Evolutionary conservation across 2,329 filamentous ascomycete species (phyloP), one percentile per base, ranked within the genome.

Genomic region (Pestalotiopsis sp.): DNA sequence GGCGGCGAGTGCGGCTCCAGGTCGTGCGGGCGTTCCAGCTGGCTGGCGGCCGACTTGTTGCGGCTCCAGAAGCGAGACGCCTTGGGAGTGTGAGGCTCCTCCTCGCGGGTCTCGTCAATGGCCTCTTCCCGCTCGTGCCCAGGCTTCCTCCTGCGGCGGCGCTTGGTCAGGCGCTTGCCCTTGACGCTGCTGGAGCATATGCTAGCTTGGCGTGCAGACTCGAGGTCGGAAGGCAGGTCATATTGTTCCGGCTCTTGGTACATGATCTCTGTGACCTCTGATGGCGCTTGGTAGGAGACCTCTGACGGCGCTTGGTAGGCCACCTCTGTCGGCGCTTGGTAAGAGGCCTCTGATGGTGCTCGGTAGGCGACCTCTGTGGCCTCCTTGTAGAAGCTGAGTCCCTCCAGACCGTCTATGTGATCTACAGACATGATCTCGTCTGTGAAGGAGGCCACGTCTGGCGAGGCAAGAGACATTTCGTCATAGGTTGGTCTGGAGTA

Each of bases 391-490:
- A 52, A 52, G 78, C 80, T 81, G 31, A 79, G 66, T 27, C 79
- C 80, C 63, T 80, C 72, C 67, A 78, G 71, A 52, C n/a, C 27
- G n/a, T 38, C 59, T 2, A 83, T 80, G 41, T 79, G 73, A 49
- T 81, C 77, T 5, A 61, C n/a, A 11, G 59, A 61, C 31, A 85
- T 79, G 63, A 89, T 79, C 73, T 88, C 84, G 41, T 81, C 80
- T 65, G 85, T 84, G 2, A 84, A 86, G n/a, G 86, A 87, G 1
- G 80, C 82, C 1, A 87, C 87, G 0, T 87, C 87, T 1, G 87
- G 85, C 40, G 87, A 89, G n/a, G 79, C 64, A 27, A 65, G 66
- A 14, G 68, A 45, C 20, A 45, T 67, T 38, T 64, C 68, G 36
- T 27, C 64, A 25, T 57, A 9, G 52, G 56, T 56, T 4, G 25